Percentiles rank a stretch among this genome's conserved stretches.
These are phyloP conservation scores for Vitis hybrid DNA, from an alignment of 177 flowering plant genomes.

Conservation along the genomic window DNA sequence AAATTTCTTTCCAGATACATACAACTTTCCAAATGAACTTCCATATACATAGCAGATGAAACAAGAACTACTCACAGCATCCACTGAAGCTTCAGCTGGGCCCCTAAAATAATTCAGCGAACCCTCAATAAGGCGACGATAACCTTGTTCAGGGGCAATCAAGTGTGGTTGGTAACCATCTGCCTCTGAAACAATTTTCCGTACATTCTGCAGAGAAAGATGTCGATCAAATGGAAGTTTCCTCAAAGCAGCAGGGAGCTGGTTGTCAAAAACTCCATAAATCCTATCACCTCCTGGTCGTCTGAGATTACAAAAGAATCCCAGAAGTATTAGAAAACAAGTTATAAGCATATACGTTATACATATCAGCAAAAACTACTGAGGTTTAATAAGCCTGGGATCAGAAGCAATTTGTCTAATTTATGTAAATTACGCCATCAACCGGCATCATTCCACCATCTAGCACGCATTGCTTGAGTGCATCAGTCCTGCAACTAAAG, in stretches of 20 bases:
- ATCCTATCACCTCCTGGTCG: slow-evolving; percentile 64
- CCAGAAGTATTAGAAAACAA: not conserved
- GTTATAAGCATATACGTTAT: too few relatives aligned
- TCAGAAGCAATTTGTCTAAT: too few relatives aligned
- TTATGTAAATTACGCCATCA: too few relatives aligned
- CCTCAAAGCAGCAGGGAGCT: slow-evolving; percentile 60
- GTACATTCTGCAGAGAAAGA: slow-evolving; percentile 51
- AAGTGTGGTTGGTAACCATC: slow-evolving; percentile 67
- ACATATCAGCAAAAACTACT: too few relatives aligned
- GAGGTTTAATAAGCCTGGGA: too few relatives aligned
- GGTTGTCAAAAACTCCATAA: slow-evolving; percentile 58
- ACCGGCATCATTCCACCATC: too few relatives aligned
- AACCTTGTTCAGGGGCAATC: slow-evolving; percentile 68
- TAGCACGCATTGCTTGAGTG: too few relatives aligned
- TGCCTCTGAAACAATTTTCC: slow-evolving; percentile 50
- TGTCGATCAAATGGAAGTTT: slow-evolving; percentile 62
- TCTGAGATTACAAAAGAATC: slow-evolving; percentile 21
- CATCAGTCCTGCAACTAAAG: too few relatives aligned
- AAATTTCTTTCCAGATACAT: not conserved
- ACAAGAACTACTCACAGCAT: slow-evolving; percentile 41
- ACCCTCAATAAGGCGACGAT: slow-evolving; percentile 53
- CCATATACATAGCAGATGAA: not conserved
- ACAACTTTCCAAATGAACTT: not conserved
- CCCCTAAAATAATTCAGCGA: slow-evolving; percentile 51
- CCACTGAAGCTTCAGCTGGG: slow-evolving; percentile 65